Base-by-base conservation (phyloP, 352 stramenopile genomes). In the Phytophthora rubi region DNA sequence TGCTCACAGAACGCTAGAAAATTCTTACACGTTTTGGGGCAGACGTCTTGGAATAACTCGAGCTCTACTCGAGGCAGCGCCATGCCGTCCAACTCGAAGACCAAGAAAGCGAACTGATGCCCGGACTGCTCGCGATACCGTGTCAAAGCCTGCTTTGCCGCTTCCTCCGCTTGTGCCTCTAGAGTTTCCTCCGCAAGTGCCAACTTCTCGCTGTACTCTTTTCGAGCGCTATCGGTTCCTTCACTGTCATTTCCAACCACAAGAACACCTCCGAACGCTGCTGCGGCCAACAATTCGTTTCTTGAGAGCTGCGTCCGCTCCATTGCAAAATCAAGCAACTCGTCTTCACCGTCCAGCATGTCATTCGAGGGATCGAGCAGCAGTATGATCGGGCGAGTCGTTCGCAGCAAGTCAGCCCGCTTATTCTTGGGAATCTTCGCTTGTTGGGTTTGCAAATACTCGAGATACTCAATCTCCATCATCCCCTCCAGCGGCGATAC, bases 1-100 rank as follows among this genome's bases (percentile, higher is more conserved):
- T 71, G 53, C 32, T 90, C 70, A 39, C 88, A 95, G 35, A 94
- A 83, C 2, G 86, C 84, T 8, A 89, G 12, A 51, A 95, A 95
- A 55, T 94, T 95, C 23, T 80, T 76, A 69, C 85, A 93, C 3
- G 88, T 93, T 44, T 77, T 76, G 7, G 88, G 85, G 26, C 86
- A 95, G 2, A 88, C 58, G 39, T 66, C 67, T 4, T 85, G 62
- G 42, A 85, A 93, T 13, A 95, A 60, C 65, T 95, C 88, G 13
- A 95, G 75, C 37, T 93, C 81, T 18, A 95, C 79, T 5, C 77
- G 71, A 4, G 85, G 85, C 5, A 92, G 57, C 2, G 81, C 77
- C n/a, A 83, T 64, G 13, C 83, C 79, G 63, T 92, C 83, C 6
- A 93, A 64, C 3, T 79, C 78, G 65, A 93, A 89, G 7, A 88